A percentile compares a stretch with the other conserved stretches of the same genome.
Conservation (phyloP, 108 stramenopile genomes). For the Stephanodiscus minutulus region DNA sequence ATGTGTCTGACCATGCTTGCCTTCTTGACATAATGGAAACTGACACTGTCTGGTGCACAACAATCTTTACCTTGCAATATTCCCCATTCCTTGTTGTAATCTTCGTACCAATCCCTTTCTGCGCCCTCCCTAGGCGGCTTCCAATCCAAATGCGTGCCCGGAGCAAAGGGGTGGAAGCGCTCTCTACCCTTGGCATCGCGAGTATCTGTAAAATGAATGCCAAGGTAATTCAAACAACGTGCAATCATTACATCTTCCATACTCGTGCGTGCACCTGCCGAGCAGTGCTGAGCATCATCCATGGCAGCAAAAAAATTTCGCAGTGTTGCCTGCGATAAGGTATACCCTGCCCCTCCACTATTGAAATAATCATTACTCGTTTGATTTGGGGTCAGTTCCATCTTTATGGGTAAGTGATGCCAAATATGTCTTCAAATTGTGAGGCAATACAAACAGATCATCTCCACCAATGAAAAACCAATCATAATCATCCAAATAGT, state of each 20-base stretch:
- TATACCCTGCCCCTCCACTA: slow-evolving; percentile 76
- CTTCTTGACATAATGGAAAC: slow-evolving; percentile 90
- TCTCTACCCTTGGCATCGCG: slow-evolving; percentile 68
- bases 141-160: slow-evolving; percentile 65
- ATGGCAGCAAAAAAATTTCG: slow-evolving; percentile 42
- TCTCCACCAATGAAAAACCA: slow-evolving; percentile 93
- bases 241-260: slow-evolving; percentile 76
- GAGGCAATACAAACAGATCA: slow-evolving; percentile 87
- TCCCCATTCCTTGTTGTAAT: slow-evolving; percentile 76
- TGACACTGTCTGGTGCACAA: slow-evolving; percentile 87
- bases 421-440: slow-evolving; percentile 83
- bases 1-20: slow-evolving; percentile 81
- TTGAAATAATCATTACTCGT: slow-evolving; percentile 76
- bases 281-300: slow-evolving; percentile 54
- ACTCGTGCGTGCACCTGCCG: slow-evolving; percentile 44
- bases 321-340: slow-evolving; percentile 56
- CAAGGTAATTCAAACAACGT: slow-evolving; percentile 41
- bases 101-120: slow-evolving; percentile 66
- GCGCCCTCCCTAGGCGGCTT: slow-evolving; percentile 28
- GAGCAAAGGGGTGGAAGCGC: slow-evolving; percentile 81
- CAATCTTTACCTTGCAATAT: slow-evolving; percentile 67
- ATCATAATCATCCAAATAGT: slow-evolving; percentile 88
- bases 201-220: slow-evolving; percentile 63
- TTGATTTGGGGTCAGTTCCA: slow-evolving; percentile 40
- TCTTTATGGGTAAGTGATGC: slow-evolving; percentile 40